Evolutionary conservation across 306 rosid species (phyloP), one percentile per base, ranked within the genome.

Genomic region (Trichosanthes cucumerina): DNA sequence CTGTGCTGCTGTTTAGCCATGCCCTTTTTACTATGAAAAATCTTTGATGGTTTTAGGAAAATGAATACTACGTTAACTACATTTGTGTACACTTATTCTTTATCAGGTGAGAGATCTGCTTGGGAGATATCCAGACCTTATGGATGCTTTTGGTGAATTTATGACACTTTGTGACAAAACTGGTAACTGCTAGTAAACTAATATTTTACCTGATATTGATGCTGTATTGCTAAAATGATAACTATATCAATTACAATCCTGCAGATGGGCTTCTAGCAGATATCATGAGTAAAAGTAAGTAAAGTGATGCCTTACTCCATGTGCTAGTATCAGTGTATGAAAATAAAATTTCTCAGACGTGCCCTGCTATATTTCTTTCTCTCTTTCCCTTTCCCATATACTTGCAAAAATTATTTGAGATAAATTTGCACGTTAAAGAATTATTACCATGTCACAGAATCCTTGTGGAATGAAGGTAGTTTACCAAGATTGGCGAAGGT

Each of bases 201-300:
- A 76, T 62, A 36, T 15, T 78, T 63, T 24, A 63, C 47, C 34
- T 33, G 60, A 24, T 50, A 23, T 62, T 23, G 24, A 36, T 26
- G 38, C 70, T 26, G 66, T 47, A 77, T 43, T 56, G 18, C 49
- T 24, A 16, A 19, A 19, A 57, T n/a, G 50, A 76, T 38, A 41
- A 62, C 75, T 31, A 47, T 28, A 23, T 46, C 6, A 47, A 28
- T 52, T 47, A 28, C 47, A 16, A 21, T 76, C 81, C 87, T 92
- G 90, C 96, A 95, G 99, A 95, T 78, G 99, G 97, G 75, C 90
- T 95, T 88, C 98, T 95, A 82, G 98, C 97, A 44, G 92, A 91
- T 80, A 89, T 95, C 83, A 83, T 95, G 88, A 89, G 87, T 86
- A 93, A 86, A 92, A 92, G 99, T 95, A 92, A 7, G 97, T 87